Percentiles rank a stretch among this genome's conserved stretches.
Evolutionary conservation across 805 yeast species (phyloP).

Genomic region (Isabelozyma gotoi): DNA sequence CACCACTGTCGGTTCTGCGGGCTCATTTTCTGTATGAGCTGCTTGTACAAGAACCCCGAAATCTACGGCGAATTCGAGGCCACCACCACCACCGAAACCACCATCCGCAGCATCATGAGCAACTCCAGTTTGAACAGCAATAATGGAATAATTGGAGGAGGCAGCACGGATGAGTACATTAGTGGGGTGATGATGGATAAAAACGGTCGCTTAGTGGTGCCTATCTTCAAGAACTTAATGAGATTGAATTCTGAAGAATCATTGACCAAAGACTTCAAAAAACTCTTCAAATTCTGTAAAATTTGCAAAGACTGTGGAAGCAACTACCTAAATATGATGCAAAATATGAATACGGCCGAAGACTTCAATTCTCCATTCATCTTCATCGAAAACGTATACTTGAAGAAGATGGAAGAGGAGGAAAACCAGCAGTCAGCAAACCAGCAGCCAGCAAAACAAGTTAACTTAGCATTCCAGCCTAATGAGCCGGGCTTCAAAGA

Average conservation of each 20-base stretch:
- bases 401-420: constrained; percentile 7
- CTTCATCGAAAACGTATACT: constrained; percentile 35
- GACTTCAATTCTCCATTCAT: constrained; percentile 17
- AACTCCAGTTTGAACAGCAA: constrained; percentile 1
- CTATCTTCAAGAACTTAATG: constrained; percentile 25
- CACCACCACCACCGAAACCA: constrained; percentile 1
- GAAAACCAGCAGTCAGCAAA: background rate
- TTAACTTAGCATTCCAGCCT: constrained; percentile 1
- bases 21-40: constrained; percentile 39
- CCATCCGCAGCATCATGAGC: background rate
- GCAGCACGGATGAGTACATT: constrained; percentile 13
- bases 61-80: constrained; percentile 1
- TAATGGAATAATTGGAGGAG: constrained; percentile 4
- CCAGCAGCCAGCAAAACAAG: constrained; percentile 1
- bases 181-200: constrained; percentile 19
- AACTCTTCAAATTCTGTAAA: constrained; percentile 23
- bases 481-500: background rate
- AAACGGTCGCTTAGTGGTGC: constrained; percentile 34
- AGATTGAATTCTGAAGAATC: background rate
- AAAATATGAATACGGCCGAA: constrained; percentile 12
- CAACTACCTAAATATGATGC: constrained; percentile 17
- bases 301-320: constrained; percentile 35
- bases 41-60: constrained; percentile 20
- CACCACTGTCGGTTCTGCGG: constrained; percentile 59
- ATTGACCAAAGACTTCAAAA: constrained; percentile 2